phyloP scores from a whole-genome alignment of 2,329 filamentous ascomycete species.

The Biscogniauxia mediterranea region DNA sequence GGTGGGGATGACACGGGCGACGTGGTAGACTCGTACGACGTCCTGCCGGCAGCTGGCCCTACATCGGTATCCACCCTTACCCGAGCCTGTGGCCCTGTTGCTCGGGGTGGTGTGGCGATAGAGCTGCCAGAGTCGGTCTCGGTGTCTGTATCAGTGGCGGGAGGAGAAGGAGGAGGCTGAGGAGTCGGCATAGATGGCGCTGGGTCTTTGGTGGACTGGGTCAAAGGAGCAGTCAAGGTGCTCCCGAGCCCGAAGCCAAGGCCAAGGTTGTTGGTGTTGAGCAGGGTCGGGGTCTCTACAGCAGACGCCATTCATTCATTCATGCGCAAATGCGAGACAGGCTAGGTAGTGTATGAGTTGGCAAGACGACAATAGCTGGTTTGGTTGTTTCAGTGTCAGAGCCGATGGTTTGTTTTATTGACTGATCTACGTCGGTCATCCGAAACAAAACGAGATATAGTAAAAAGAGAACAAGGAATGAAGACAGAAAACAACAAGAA shows the following conservation, averaged over 20 bases:
- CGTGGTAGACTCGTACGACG: conserved; percentile 11
- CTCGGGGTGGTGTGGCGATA: conserved; percentile 8
- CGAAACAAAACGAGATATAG: no score
- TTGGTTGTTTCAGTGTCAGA: no score
- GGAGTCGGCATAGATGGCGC: conserved; percentile 21
- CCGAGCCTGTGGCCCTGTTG: background rate
- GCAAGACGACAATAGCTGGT: background rate
- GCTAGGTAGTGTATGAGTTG: background rate
- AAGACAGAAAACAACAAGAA: no score
- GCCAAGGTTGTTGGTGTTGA: background rate
- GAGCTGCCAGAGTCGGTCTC: conserved; percentile 24
- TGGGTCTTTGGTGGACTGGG: conserved; percentile 16
- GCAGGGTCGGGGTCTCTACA: background rate
- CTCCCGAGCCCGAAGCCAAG: background rate
- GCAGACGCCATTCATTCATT: background rate
- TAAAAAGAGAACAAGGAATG: no score
- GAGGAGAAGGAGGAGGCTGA: conserved; percentile 28
- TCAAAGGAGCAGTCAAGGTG: background rate
- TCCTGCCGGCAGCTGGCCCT: background rate
- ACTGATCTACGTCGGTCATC: no score
- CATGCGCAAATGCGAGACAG: background rate
- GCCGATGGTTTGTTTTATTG: no score
- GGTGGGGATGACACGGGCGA: conserved; percentile 37
- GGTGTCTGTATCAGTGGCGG: conserved; percentile 29
- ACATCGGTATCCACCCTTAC: background rate